These are phyloP conservation scores for Podila epicladia DNA, from an alignment of 192 early-diverging fungal genomes.

Conservation along the genomic window DNA sequence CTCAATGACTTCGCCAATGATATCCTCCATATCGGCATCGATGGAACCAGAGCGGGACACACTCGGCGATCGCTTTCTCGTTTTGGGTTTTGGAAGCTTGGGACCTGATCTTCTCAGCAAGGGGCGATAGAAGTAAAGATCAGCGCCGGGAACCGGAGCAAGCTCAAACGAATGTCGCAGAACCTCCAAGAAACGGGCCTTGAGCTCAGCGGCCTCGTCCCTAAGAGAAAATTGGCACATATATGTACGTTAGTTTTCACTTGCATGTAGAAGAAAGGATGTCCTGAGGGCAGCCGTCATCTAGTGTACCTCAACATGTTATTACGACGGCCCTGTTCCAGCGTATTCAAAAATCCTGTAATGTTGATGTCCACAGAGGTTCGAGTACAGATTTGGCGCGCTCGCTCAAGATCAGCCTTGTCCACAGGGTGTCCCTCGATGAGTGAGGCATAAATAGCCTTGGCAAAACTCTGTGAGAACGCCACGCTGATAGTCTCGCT, in stretches of 20 bases:
- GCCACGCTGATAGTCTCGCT: conserved; percentile 55
- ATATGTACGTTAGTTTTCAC: background rate
- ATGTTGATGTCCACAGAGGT: conserved; percentile 64
- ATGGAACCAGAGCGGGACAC: conserved; percentile 40
- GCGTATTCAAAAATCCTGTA: conserved; percentile 64
- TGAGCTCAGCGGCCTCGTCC: conserved; percentile 51
- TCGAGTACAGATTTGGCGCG: conserved; percentile 57
- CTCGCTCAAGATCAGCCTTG: conserved; percentile 56
- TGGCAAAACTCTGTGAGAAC: conserved; percentile 63
- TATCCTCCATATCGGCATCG: conserved; percentile 50
- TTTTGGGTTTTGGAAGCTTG: conserved; percentile 40
- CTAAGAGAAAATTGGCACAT: conserved; percentile 2
- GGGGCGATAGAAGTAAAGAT: conserved; percentile 73
- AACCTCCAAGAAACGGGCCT: conserved; percentile 62
- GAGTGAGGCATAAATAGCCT: conserved; percentile 61
- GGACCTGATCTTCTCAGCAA: conserved; percentile 40
- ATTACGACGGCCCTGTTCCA: conserved; percentile 49
- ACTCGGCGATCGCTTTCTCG: conserved; percentile 48
- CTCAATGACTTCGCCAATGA: conserved; percentile 56
- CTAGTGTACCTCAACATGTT: conserved; percentile 38
- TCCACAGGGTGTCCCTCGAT: conserved; percentile 59
- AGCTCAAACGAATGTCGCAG: conserved; percentile 72
- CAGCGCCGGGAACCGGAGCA: conserved; percentile 49
- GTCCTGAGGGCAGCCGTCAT: background rate
- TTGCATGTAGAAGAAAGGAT: background rate